A percentile compares a stretch with the other conserved stretches of the same genome.
Evolutionary conservation across 305 asterid genomes (phyloP).

Genomic region (Plantago lanceolata): DNA sequence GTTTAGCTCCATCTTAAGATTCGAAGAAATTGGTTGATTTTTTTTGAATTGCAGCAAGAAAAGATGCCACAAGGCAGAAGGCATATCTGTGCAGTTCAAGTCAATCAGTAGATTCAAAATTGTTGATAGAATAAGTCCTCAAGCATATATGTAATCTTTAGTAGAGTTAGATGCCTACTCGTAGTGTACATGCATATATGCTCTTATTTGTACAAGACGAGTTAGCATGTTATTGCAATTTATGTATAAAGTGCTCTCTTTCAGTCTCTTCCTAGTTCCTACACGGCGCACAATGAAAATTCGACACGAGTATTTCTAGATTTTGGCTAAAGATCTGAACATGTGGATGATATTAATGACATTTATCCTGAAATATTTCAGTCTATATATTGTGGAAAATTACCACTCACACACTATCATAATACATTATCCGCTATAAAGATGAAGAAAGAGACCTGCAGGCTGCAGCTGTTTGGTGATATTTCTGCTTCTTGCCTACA

Average conservation of each 20-base stretch:
- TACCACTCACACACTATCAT: too few relatives aligned
- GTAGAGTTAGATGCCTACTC: neutral
- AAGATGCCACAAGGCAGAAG: slow-evolving; percentile 3
- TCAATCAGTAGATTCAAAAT: neutral
- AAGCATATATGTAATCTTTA: neutral
- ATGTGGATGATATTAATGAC: too few relatives aligned
- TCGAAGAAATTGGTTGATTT: slow-evolving; percentile 1
- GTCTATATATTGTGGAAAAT: too few relatives aligned
- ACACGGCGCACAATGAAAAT: too few relatives aligned
- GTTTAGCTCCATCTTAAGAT: neutral
- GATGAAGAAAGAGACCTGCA: too few relatives aligned
- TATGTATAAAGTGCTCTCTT: neutral
- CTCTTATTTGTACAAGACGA: slow-evolving; percentile 1
- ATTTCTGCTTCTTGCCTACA: too few relatives aligned
- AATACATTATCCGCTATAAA: too few relatives aligned
- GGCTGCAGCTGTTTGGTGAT: too few relatives aligned
- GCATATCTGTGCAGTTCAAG: neutral
- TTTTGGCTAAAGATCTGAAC: too few relatives aligned
- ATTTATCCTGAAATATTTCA: too few relatives aligned
- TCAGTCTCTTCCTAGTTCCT: neutral
- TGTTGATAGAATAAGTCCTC: slow-evolving; percentile 7
- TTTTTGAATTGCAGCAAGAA: neutral
- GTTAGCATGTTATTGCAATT: neutral
- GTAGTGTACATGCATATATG: neutral
- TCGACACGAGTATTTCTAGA: too few relatives aligned